Conservation (phyloP, 106 monocot species). For the Ottelia alismoides region DNA sequence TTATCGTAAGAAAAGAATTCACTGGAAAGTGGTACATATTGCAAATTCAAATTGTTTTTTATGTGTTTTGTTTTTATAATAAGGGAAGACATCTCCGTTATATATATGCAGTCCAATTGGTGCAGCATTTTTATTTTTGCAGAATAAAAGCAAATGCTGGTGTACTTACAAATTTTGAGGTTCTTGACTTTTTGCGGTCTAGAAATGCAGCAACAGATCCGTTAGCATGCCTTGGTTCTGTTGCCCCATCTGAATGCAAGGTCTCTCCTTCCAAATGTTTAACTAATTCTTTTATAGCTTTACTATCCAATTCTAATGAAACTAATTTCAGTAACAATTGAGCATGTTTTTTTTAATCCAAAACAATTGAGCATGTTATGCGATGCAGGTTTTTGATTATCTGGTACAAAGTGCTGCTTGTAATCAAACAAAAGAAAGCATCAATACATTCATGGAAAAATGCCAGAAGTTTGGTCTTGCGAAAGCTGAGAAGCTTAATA, state of each 20-base stretch:
- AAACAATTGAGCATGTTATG: too few species aligned
- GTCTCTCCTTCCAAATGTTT: constrained; percentile 6
- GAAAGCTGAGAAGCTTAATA: constrained; percentile 48
- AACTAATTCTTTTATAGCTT: neutral
- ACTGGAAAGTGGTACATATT: too few species aligned
- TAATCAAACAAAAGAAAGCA: constrained; percentile 43
- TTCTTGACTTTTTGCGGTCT: constrained; percentile 52
- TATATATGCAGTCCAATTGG: too few species aligned
- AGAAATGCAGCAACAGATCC: constrained; percentile 59
- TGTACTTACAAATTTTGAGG: constrained; percentile 62
- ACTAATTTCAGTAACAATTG: too few species aligned
- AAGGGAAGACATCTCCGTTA: too few species aligned
- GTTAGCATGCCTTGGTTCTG: constrained; percentile 55
- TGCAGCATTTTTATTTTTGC: too few species aligned
- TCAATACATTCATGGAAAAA: constrained; percentile 42
- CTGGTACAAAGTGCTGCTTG: constrained; percentile 42
- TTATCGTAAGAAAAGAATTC: too few species aligned
- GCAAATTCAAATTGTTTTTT: too few species aligned
- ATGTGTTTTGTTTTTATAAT: too few species aligned
- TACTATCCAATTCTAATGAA: too few species aligned
- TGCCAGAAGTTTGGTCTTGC: constrained; percentile 45
- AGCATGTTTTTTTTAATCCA: too few species aligned
- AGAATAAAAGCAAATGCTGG: constrained; percentile 45
- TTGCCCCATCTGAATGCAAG: constrained; percentile 69
- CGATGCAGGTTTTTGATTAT: constrained; percentile 67